Base-by-base conservation (phyloP, 2,329 filamentous ascomycete species). In the Botrytis galanthina region DNA sequence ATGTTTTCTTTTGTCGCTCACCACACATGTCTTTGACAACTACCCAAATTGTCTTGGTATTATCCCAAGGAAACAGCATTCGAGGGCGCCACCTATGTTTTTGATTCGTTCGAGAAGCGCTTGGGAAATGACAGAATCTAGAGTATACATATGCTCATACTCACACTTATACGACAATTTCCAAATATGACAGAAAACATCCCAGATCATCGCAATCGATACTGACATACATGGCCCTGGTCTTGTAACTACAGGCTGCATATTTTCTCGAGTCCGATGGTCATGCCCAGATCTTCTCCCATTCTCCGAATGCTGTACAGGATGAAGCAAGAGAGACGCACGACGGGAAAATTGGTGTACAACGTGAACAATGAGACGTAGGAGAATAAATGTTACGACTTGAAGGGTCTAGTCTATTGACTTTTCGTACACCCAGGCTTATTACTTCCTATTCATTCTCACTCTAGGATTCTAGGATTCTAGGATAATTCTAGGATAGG, bases 181-280 rank as follows among this genome's bases (percentile, higher is more conserved):
- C 51, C 51, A 51, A 54, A 67, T 39, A 54, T 39, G 46, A 67
- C 29, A 18, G 20, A 37, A 66, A 51, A 22, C n/a, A 18, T 48
- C 22, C 29, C 8, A 67, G 64, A 54, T 67, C 20, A 39, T 67
- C 46, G 46, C 42, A 54, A 54, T 39, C 64, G 37, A 67, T 26
- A 51, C 16, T 35, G 42, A 26, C 59, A 16, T 66, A 66, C 44
- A 66, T 48, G 44, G n/a, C 66, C 48, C 66, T 42, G 46, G 35
- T 69, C 66, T 54, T 42, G 66, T 57, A 69, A 44, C 51, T 70
- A n/a, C 67, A 70, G 32, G 48, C 67, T 70, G 67, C 67, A 70
- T 39, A 60, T n/a, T 70, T 70, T 61, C 67, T 70, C 67, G 67
- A 70, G 67, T 69, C 66, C 66, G 66, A 42, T 69, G 51, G 35